Evolutionary conservation across 495 filamentous ascomycete species (phyloP).

Genomic region (Penicillium argentinense): DNA sequence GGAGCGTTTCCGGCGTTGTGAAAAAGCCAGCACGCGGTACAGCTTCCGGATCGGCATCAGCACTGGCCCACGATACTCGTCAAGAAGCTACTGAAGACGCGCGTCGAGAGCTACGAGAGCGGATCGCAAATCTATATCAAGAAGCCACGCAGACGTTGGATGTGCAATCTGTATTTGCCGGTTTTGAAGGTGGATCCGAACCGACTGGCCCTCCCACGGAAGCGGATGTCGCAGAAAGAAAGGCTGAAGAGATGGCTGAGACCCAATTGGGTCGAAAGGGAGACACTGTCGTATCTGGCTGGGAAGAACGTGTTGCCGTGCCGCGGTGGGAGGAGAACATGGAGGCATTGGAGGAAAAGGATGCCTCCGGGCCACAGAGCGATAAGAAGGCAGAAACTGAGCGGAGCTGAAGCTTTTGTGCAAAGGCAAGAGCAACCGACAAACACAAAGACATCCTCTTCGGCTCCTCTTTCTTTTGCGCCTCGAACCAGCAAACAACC

Average conservation of each 20-base stretch:
- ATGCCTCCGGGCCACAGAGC: conserved; percentile 5
- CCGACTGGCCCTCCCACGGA: conserved; percentile 15
- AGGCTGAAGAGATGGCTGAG: conserved; percentile 23
- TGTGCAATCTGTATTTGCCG: conserved; percentile 62
- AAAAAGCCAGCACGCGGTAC: conserved; percentile 28
- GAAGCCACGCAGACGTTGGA: conserved; percentile 60
- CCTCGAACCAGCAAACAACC: too few relatives aligned
- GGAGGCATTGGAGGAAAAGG: conserved; percentile 42
- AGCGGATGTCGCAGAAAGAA: background rate
- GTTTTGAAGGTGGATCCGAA: conserved; percentile 30
- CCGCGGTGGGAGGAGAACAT: conserved; percentile 46
- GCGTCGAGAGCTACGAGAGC: conserved; percentile 27
- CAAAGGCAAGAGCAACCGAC: too few relatives aligned
- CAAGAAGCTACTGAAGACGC: conserved; percentile 19
- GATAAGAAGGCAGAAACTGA: conserved; percentile 11
- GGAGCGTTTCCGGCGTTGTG: conserved; percentile 24
- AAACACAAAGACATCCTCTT: too few relatives aligned
- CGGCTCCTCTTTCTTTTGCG: too few relatives aligned
- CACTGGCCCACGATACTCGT: conserved; percentile 6
- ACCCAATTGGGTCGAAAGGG: conserved; percentile 27
- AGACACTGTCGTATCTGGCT: conserved; percentile 42
- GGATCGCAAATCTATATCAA: conserved; percentile 42
- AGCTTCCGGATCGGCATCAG: background rate
- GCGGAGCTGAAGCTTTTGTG: conserved; percentile 18
- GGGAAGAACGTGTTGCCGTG: conserved; percentile 51